Evolutionary conservation across 306 rosid species (phyloP), one percentile per base, ranked within the genome.

Genomic region (Cicer chorassanicum): DNA sequence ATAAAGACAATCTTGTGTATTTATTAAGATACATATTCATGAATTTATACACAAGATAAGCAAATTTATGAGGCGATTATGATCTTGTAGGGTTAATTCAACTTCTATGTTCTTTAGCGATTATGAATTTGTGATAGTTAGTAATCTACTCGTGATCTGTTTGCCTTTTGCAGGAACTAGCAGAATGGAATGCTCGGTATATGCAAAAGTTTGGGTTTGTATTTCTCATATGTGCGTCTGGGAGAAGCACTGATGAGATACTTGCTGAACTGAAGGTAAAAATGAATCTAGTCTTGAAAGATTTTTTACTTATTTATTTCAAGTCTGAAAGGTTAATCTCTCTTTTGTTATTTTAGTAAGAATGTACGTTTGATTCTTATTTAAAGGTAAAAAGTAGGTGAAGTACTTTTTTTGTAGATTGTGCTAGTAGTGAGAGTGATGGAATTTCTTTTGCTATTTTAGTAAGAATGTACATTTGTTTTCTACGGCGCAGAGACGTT

Each of bases 181-280:
- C 81, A 40, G 91, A 91, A 81, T 94, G 97, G 97, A 94, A 94
- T 86, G 84, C 79, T 74, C 78, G 70, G 55, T 94, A 91, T 60
- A 69, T 81, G 80, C 74, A 91, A 60, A 91, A 88, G 75, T 91
- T 89, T 80, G 98, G 98, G 11, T 90, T 94, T 74, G 38, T 94
- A 41, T 94, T 94, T 82, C 85, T 94, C 67, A 90, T 94, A 54
- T 90, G 95, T 83, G 97, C 97, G 60, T 86, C 94, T 11, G 95
- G 97, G 67, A 90, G 88, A 82, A 91, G 91, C 66, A 77, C 96
- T 8, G 86, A 74, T 72, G 94, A 82, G 72, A 84, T 94, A 69
- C 97, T 94, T 38, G 72, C 84, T 29, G 98, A 91, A 73, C 67
- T 94, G 79, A 90, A 94, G 97, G 98, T 94, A 84, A 55, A 60